Base-by-base conservation (phyloP, 2,329 filamentous ascomycete genomes). In the Huntiella savannae region DNA sequence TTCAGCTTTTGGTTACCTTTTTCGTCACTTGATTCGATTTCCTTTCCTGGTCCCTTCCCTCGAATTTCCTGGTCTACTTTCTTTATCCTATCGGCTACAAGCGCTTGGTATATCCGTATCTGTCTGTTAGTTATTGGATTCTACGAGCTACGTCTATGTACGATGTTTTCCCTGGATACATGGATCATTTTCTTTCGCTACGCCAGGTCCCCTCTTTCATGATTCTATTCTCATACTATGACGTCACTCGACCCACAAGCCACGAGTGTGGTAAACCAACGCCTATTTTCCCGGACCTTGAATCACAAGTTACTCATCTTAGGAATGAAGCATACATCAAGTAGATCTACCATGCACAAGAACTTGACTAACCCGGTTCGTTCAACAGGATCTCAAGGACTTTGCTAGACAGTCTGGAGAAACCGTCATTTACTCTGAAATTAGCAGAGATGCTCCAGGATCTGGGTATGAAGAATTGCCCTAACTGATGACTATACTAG, bases 351-450 rank as follows among this genome's bases (percentile, higher is more conserved):
- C 22, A 3, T 28, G 4, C 8, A 28, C 7, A 2, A 10, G 22
- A 7, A 7, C 22, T 7, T 39, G 12, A 39, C 43, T 39, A 17
- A 39, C 17, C 17, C 5, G 32, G 16, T 43, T 2, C 12, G 16
- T 53, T 55, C 50, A 51, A 57, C 86, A 98, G 91, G 91, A 98
- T 66, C 78, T 98, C 46, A 98, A 98, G 82, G 91, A 98, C 64
- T 98, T 98, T 66, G 91, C 91, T 52, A 86, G 91, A 61, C 84
- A 92, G 64, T 92, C 88, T 63, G 86, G 86, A 64, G 75, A 94
- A 63, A 91, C 96, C 62, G 91, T 98, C 54, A 91, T 98, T 58
- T 98, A 94, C 63, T 95, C 87, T 54, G 91, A 98, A 67, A 92
- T 92, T 51, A 81, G 79, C 56, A 86, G 88, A 58, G 87, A 93